phyloP scores from a whole-genome alignment of 2,329 filamentous ascomycete species.

The Corinectria fuckeliana region DNA sequence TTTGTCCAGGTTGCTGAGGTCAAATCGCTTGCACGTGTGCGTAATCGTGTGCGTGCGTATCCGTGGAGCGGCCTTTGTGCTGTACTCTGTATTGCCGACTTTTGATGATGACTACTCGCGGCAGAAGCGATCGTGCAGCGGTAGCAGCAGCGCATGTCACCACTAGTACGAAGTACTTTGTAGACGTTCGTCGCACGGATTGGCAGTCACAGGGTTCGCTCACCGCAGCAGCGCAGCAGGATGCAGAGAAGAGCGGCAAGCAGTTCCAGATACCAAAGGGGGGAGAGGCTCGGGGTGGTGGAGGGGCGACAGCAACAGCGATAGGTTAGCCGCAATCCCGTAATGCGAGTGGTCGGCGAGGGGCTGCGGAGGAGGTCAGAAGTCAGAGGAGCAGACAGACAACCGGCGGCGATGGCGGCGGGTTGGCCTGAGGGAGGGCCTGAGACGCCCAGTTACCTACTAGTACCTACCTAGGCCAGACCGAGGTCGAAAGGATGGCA shows the following conservation, averaged over 20 bases:
- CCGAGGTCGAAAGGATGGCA: slow-evolving; percentile 12
- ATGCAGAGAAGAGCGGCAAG: slow-evolving; percentile 3
- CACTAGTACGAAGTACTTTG: too few relatives aligned
- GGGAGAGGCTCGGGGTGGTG: neutral
- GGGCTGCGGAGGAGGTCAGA: neutral
- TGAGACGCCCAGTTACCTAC: neutral
- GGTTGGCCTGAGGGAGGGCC: slow-evolving; percentile 16
- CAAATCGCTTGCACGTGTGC: slow-evolving; percentile 5
- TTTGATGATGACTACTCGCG: slow-evolving; percentile 25
- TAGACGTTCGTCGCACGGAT: slow-evolving; percentile 25
- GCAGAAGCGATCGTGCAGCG: slow-evolving; percentile 19
- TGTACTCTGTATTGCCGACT: slow-evolving; percentile 8
- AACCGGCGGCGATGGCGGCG: slow-evolving; percentile 7
- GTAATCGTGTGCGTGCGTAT: too few relatives aligned
- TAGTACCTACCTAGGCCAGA: slow-evolving; percentile 6
- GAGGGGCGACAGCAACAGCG: slow-evolving; percentile 12
- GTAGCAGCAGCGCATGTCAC: slow-evolving; percentile 24
- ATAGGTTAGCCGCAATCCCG: slow-evolving; percentile 18
- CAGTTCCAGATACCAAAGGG: slow-evolving; percentile 7
- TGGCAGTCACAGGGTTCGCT: slow-evolving; percentile 3
- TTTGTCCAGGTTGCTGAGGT: slow-evolving; percentile 38
- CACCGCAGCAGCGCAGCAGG: slow-evolving; percentile 1
- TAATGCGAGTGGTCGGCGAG: slow-evolving; percentile 15
- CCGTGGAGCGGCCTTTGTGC: neutral
- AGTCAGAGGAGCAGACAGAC: neutral